Evolutionary conservation across 306 rosid species (phyloP).

Genomic region (Pachyrhizus erosus): DNA sequence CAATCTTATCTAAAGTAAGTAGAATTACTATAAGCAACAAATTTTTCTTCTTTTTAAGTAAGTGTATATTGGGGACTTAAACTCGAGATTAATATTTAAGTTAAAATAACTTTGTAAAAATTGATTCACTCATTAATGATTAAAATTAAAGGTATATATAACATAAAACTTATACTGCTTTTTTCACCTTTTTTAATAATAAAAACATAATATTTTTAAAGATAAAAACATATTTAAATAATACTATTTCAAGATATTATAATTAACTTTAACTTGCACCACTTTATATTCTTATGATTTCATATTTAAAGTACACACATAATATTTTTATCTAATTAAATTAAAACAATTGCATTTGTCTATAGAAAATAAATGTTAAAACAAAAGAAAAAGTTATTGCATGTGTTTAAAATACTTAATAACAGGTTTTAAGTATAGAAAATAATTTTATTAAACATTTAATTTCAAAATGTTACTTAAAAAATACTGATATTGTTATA

Average conservation of each 20-base stretch:
- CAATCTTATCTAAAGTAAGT: too few species aligned
- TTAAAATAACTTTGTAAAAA: too few species aligned
- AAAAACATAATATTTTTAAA: background rate
- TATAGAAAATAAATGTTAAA: background rate
- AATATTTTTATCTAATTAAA: background rate
- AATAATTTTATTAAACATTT: too few species aligned
- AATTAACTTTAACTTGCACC: background rate
- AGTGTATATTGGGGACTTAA: too few species aligned
- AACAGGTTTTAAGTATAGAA: background rate
- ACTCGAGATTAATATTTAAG: too few species aligned
- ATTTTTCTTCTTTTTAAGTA: too few species aligned
- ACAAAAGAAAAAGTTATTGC: background rate
- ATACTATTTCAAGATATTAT: background rate
- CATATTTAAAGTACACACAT: background rate
- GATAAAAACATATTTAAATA: background rate
- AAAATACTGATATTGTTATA: background rate
- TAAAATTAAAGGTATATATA: too few species aligned
- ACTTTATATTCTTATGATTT: background rate
- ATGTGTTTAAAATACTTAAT: background rate
- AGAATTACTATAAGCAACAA: too few species aligned
- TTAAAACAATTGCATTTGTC: background rate
- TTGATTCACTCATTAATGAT: too few species aligned
- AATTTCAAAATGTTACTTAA: too few species aligned
- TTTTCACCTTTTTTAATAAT: background rate
- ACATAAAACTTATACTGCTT: background rate